Percentiles rank a stretch among this genome's conserved stretches.
phyloP scores from a whole-genome alignment of 169 alveolate genomes.

The Eimeria tenella region DNA sequence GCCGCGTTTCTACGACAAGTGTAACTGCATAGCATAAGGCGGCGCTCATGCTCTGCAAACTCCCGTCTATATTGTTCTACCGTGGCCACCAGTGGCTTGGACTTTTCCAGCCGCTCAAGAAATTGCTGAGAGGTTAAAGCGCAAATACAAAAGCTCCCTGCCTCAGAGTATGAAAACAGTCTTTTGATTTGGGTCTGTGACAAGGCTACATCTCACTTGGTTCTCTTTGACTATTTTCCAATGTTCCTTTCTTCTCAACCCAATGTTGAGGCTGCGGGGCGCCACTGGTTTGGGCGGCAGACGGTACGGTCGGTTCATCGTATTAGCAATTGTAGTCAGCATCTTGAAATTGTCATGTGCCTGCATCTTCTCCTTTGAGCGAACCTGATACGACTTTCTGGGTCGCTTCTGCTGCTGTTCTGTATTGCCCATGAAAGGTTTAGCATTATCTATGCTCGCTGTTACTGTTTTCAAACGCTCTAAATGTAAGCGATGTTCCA shows the following conservation, averaged over 20 bases:
- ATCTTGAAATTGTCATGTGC: slow-evolving; percentile 78
- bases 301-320: slow-evolving; percentile 76
- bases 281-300: slow-evolving; percentile 41
- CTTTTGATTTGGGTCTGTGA: background rate
- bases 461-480: slow-evolving; percentile 62
- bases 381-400: slow-evolving; percentile 52
- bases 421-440: slow-evolving; percentile 56
- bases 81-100: slow-evolving; percentile 62
- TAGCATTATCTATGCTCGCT: slow-evolving; percentile 63
- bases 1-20: slow-evolving; percentile 41
- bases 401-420: slow-evolving; percentile 71
- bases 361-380: slow-evolving; percentile 66
- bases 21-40: slow-evolving; percentile 71
- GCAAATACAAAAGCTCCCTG: background rate
- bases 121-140: background rate
- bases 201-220: slow-evolving; percentile 28
- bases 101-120: slow-evolving; percentile 53
- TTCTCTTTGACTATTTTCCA: slow-evolving; percentile 62
- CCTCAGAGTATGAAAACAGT: background rate
- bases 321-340: slow-evolving; percentile 76
- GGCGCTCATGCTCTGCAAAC: slow-evolving; percentile 69
- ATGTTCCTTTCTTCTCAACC: slow-evolving; percentile 54
- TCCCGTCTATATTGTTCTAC: slow-evolving; percentile 39
- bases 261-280: slow-evolving; percentile 62
- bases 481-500: slow-evolving; percentile 56